Conservation (phyloP, 805 yeast genomes). For the Zygotorulaspora danielsina region DNA sequence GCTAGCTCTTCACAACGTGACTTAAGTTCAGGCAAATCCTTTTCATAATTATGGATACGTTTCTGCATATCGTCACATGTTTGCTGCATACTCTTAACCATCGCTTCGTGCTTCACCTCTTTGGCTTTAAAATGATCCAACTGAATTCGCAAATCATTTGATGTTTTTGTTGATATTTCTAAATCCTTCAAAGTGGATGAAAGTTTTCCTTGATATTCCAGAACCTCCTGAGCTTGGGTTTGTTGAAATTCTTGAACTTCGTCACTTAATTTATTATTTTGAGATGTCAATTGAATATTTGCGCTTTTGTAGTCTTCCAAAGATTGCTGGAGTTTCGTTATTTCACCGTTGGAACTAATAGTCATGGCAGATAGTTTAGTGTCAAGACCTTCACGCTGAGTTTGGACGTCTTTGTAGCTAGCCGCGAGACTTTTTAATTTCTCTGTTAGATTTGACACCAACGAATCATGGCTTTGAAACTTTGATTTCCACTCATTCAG, state of each 20-base stretch:
- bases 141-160: slow-evolving; percentile 25
- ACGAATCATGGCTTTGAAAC: slow-evolving; percentile 31
- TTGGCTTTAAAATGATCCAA: slow-evolving; percentile 30
- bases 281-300: slow-evolving; percentile 10
- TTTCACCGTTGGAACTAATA: slow-evolving; percentile 13
- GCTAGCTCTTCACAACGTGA: background rate
- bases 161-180: slow-evolving; percentile 11
- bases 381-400: slow-evolving; percentile 24
- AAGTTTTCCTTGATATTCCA: slow-evolving; percentile 4
- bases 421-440: slow-evolving; percentile 44
- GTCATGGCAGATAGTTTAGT: slow-evolving; percentile 12
- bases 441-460: slow-evolving; percentile 43
- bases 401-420: slow-evolving; percentile 28
- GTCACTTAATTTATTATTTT: slow-evolving; percentile 8
- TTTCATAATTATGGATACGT: slow-evolving; percentile 9
- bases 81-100: slow-evolving; percentile 20
- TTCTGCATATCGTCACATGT: slow-evolving; percentile 34
- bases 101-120: slow-evolving; percentile 28
- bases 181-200: slow-evolving; percentile 1
- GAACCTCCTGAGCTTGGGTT: slow-evolving; percentile 1
- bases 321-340: slow-evolving; percentile 5
- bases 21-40: background rate
- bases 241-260: slow-evolving; percentile 9
- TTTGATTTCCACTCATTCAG: slow-evolving; percentile 25
- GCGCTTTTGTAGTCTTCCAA: slow-evolving; percentile 10